A percentile compares a stretch with the other conserved stretches of the same genome.
Evolutionary conservation across 1,139 yeast species (phyloP).

Genomic region (Candida sp.): DNA sequence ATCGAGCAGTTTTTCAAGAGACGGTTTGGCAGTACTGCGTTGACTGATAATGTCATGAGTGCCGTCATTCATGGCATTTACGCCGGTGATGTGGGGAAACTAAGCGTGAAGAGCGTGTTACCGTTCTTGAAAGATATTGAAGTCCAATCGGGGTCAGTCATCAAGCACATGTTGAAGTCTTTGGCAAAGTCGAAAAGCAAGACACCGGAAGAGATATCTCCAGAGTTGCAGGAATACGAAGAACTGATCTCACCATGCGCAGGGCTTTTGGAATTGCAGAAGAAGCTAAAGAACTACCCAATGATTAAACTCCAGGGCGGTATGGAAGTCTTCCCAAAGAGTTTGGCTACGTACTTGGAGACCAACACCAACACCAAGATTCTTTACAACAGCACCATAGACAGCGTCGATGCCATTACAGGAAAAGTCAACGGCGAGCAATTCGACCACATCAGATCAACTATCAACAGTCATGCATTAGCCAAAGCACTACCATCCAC

Average conservation of each 20-base stretch:
- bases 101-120: constrained; percentile 68
- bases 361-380: constrained; percentile 46
- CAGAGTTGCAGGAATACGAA: constrained; percentile 31
- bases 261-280: constrained; percentile 36
- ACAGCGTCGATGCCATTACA: constrained; percentile 20
- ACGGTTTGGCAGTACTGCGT: constrained; percentile 60
- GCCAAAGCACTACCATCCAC: constrained; percentile 21
- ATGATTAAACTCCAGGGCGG: constrained; percentile 59
- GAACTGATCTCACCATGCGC: constrained; percentile 37
- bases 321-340: constrained; percentile 53
- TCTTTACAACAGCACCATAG: constrained; percentile 23
- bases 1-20: constrained; percentile 70
- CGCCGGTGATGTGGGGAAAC: constrained; percentile 76
- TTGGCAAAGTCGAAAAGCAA: constrained; percentile 1
- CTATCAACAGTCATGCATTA: constrained; percentile 48
- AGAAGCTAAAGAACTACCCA: constrained; percentile 48
- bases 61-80: constrained; percentile 91
- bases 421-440: constrained; percentile 19
- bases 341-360: constrained; percentile 38
- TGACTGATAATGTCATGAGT: constrained; percentile 72
- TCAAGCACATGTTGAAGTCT: constrained; percentile 32
- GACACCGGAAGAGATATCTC: constrained; percentile 17
- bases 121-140: constrained; percentile 61
- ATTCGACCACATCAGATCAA: constrained; percentile 61
- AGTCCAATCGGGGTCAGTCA: constrained; percentile 60